A percentile compares a stretch with the other conserved stretches of the same genome.
Conservation (phyloP, 305 asterid genomes). For the Fraxinus velutina region DNA sequence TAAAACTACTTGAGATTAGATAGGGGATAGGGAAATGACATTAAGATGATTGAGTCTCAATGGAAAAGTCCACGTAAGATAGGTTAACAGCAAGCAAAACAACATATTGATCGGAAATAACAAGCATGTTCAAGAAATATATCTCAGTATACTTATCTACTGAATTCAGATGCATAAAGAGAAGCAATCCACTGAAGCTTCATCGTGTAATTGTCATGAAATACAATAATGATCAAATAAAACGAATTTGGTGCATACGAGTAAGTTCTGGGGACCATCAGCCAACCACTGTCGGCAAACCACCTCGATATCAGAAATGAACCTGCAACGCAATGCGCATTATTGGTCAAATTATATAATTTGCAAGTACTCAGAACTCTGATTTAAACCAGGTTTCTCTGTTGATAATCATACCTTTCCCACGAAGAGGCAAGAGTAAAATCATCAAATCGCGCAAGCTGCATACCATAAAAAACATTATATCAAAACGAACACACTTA, state of each 20-base stretch:
- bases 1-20: not conserved
- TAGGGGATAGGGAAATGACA: not conserved
- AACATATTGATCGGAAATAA: constrained; percentile 10
- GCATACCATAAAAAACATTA: constrained; percentile 28
- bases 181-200: constrained; percentile 12
- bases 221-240: constrained; percentile 3
- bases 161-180: constrained; percentile 8
- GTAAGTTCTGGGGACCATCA: constrained; percentile 73
- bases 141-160: constrained; percentile 1
- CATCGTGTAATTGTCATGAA: not conserved
- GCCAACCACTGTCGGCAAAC: constrained; percentile 92
- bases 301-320: constrained; percentile 90
- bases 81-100: constrained; percentile 15
- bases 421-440: constrained; percentile 87
- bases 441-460: constrained; percentile 86
- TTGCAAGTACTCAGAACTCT: constrained; percentile 9
- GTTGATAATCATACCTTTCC: constrained; percentile 57
- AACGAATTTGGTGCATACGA: constrained; percentile 45
- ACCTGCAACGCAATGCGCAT: constrained; percentile 37
- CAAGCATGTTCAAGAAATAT: not conserved
- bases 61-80: not conserved
- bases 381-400: not conserved
- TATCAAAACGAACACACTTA: not conserved
- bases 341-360: constrained; percentile 17
- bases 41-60: not conserved